Conservation (phyloP, 106 monocot species). For the Xerophyta viscosa region DNA sequence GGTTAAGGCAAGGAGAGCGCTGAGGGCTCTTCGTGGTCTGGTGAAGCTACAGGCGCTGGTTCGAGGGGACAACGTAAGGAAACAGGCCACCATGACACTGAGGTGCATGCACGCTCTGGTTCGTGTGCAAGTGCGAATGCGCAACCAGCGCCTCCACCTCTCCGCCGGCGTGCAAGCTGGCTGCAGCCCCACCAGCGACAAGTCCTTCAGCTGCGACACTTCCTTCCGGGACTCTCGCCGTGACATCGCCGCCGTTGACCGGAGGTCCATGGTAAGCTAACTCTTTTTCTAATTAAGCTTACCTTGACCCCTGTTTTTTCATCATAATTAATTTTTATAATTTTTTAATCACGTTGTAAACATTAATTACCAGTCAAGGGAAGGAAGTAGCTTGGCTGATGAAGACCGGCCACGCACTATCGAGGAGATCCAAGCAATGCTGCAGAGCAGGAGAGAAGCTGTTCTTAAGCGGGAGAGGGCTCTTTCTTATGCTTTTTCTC, state of each 20-base stretch:
- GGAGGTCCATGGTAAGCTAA: slow-evolving; percentile 48
- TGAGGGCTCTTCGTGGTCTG: slow-evolving; percentile 76
- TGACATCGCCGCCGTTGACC: slow-evolving; percentile 28
- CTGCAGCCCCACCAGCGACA: slow-evolving; percentile 30
- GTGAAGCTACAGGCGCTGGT: slow-evolving; percentile 96
- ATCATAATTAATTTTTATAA: too few relatives aligned
- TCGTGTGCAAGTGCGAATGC: slow-evolving; percentile 65
- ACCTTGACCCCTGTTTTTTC: too few relatives aligned
- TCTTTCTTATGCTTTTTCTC: slow-evolving; percentile 67
- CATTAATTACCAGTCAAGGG: slow-evolving; percentile 65
- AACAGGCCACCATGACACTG: slow-evolving; percentile 92
- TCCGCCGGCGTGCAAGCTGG: slow-evolving; percentile 17
- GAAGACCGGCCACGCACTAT: slow-evolving; percentile 51
- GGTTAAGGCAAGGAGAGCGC: slow-evolving; percentile 71
- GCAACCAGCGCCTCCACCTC: slow-evolving; percentile 73
- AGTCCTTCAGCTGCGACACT: slow-evolving; percentile 61
- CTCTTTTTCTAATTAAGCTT: neutral
- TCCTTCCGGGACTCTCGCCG: slow-evolving; percentile 50
- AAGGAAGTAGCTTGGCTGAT: slow-evolving; percentile 44
- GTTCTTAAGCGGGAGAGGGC: slow-evolving; percentile 61
- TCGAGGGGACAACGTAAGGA: slow-evolving; percentile 88
- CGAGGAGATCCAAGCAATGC: slow-evolving; percentile 68
- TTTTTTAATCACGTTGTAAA: neutral
- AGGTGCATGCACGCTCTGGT: slow-evolving; percentile 97
- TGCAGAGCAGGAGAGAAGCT: slow-evolving; percentile 49